Evolutionary conservation across 345 rosid genomes (phyloP), one percentile per base, ranked within the genome.

Genomic region (Cardiospermum halicacabum): DNA sequence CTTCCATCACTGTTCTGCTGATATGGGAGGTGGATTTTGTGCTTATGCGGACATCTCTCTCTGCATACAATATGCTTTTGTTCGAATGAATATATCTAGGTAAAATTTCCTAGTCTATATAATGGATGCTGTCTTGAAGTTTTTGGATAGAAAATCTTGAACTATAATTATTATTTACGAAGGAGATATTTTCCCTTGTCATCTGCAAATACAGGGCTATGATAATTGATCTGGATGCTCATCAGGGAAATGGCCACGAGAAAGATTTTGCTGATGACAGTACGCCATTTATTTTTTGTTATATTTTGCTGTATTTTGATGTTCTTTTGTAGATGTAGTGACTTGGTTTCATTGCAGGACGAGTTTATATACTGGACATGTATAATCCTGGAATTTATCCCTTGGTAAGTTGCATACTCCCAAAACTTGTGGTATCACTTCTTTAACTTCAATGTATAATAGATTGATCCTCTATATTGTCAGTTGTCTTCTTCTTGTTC

Each of bases 201-300:
- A 24, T 60, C 59, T 65, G 49, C 62, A 32, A 59, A 74, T 67
- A 11, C 77, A 93, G 96, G 84, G 95, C 87, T 69, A 93, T 93
- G 97, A 87, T 93, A 63, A 82, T 93, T 73, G 99, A 93, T 91
- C 89, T 93, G 3, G 98, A 93, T 72, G 98, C 97, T 34, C 98
- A 93, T 78, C 99, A 93, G 83, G 99, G 99, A 65, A 93, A 93
- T 70, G 99, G 97, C 75, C 96, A 93, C 30, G 99, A 91, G 75
- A 87, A 47, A 73, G 98, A 93, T 78, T 92, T 90, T 50, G 76
- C 88, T 15, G 31, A 75, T 77, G 97, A 93, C 56, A 69, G 98
- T 90, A 85, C 55, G 72, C 62, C 56, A 45, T 27, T 34, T 27
- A 43, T 31, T 31, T 12, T 67, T n/a, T n/a, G n/a, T n/a, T n/a